phyloP scores from a whole-genome alignment of 2,329 filamentous ascomycete genomes.

The Apiospora phragmitis region DNA sequence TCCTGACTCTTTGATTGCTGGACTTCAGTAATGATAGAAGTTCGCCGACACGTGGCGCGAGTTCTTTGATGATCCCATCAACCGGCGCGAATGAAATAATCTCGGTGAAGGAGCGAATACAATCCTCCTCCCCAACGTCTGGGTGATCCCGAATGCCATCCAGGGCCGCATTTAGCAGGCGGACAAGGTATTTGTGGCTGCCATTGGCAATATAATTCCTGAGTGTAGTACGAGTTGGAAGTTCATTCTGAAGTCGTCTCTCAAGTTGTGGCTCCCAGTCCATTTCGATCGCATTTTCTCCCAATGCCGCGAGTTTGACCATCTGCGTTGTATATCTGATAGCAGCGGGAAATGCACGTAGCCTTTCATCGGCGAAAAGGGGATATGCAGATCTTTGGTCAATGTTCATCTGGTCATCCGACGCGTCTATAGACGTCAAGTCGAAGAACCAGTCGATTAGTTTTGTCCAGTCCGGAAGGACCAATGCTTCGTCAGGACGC shows the following conservation, averaged over 20 bases:
- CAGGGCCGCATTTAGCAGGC: constrained; percentile 56
- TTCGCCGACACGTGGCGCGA: constrained; percentile 48
- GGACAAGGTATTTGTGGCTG: constrained; percentile 39
- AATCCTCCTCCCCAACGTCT: constrained; percentile 35
- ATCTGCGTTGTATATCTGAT: constrained; percentile 65
- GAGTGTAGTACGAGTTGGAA: constrained; percentile 61
- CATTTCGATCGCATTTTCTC: constrained; percentile 62
- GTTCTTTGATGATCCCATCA: constrained; percentile 28
- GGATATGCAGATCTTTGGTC: constrained; percentile 38
- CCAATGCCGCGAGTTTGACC: constrained; percentile 50
- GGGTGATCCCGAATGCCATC: constrained; percentile 52
- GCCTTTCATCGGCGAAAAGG: constrained; percentile 43
- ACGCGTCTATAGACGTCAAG: constrained; percentile 19
- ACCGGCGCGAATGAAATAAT: constrained; percentile 31
- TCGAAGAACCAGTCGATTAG: constrained; percentile 52
- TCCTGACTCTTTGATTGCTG: constrained; percentile 69
- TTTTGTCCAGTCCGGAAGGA: constrained; percentile 52
- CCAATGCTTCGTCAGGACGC: constrained; percentile 33
- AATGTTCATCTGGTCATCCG: constrained; percentile 35
- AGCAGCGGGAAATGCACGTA: constrained; percentile 65
- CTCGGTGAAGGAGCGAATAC: constrained; percentile 27
- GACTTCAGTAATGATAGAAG: constrained; percentile 65
- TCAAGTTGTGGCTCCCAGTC: constrained; percentile 86
- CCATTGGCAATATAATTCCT: constrained; percentile 50
- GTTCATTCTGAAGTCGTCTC: constrained; percentile 69